Conservation (phyloP, 257 asterid genomes). For the Solanum lignicaule region DNA sequence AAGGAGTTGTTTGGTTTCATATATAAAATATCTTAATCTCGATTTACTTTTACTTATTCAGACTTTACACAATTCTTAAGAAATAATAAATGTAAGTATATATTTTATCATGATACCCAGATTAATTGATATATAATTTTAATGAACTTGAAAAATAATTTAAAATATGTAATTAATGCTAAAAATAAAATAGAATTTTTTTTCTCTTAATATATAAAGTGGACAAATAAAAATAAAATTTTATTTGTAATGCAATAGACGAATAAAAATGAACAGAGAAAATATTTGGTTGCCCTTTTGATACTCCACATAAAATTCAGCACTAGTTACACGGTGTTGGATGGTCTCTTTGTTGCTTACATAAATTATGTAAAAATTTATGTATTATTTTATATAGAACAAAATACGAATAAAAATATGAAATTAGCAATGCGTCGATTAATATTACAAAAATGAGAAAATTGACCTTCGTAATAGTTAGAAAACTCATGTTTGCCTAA, state of each 20-base stretch:
- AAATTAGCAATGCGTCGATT: background rate
- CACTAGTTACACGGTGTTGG: background rate
- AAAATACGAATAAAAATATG: background rate
- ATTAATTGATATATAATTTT: background rate
- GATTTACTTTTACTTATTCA: background rate
- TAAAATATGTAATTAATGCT: background rate
- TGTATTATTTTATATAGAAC: background rate
- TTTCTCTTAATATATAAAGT: background rate
- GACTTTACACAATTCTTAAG: background rate
- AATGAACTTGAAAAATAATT: background rate
- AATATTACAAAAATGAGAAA: background rate
- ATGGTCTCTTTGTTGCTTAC: background rate
- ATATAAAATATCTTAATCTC: background rate
- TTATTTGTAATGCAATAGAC: background rate
- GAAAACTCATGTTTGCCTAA: background rate
- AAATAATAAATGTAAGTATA: background rate
- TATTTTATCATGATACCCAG: background rate
- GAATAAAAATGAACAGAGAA: background rate
- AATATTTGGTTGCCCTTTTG: background rate
- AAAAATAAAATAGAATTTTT: background rate
- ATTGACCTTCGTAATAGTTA: background rate
- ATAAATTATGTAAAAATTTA: background rate
- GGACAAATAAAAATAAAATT: background rate
- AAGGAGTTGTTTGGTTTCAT: background rate
- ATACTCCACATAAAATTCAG: background rate